phyloP scores from a whole-genome alignment of 495 filamentous ascomycete genomes.

The Podospora pseudoanserina region DNA sequence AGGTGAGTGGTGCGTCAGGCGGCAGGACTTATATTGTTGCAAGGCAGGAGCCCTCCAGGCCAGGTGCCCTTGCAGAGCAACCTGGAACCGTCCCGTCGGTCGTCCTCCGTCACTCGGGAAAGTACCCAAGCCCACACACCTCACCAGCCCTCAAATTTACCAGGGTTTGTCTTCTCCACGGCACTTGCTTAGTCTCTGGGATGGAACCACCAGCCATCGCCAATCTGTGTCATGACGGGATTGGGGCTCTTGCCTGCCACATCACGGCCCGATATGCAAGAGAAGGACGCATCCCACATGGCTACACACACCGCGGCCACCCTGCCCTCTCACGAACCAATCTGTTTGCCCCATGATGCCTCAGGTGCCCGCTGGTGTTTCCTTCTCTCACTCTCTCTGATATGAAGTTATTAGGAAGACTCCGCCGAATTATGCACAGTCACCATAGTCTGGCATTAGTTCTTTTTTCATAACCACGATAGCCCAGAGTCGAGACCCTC shows the following conservation, averaged over 20 bases:
- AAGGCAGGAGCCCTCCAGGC: neutral
- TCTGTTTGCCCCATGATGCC: neutral
- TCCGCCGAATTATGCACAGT: neutral
- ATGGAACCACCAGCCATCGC: neutral
- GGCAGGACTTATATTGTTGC: neutral
- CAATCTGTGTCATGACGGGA: neutral
- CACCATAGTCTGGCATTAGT: neutral
- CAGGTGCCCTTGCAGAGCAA: neutral
- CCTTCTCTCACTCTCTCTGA: neutral
- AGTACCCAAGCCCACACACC: too few relatives aligned
- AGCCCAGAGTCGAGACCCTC: neutral
- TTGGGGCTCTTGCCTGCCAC: conserved; percentile 16
- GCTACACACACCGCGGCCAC: conserved; percentile 1
- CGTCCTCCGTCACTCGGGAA: neutral
- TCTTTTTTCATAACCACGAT: neutral
- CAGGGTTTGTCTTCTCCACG: neutral
- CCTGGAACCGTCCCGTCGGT: neutral
- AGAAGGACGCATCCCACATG: conserved; percentile 7
- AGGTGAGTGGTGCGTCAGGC: neutral
- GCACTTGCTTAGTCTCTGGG: neutral
- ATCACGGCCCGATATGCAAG: conserved; percentile 17
- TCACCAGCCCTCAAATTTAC: neutral
- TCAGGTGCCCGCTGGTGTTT: neutral
- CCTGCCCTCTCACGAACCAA: neutral
- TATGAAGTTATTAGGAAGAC: neutral